A percentile compares a stretch with the other conserved stretches of the same genome.
phyloP scores from a whole-genome alignment of 1,284 basidiomycete genomes.

The Coniferiporia weirii region DNA sequence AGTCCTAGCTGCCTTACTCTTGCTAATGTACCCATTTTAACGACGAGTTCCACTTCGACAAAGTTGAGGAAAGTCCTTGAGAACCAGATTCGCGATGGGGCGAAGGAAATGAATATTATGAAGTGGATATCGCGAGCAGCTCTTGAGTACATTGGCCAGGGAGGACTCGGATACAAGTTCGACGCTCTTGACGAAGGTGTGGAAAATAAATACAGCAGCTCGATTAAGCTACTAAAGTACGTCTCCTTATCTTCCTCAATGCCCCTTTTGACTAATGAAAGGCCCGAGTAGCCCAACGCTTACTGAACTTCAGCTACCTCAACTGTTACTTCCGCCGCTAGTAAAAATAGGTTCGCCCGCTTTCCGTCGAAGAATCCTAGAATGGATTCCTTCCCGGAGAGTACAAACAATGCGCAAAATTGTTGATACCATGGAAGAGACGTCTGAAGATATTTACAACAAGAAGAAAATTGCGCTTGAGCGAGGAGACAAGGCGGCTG shows the following conservation, averaged over 20 bases:
- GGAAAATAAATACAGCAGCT: slow-evolving; percentile 27
- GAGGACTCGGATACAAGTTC: slow-evolving; percentile 38
- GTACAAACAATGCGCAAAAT: not conserved
- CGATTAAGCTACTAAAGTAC: slow-evolving; percentile 28
- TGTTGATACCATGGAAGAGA: not conserved
- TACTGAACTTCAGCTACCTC: not conserved
- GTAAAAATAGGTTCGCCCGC: slow-evolving; percentile 5
- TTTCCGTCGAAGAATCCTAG: slow-evolving; percentile 3
- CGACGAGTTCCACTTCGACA: slow-evolving; percentile 24
- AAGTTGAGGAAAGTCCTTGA: not conserved
- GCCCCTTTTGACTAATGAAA: not conserved
- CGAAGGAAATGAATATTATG: slow-evolving; percentile 34
- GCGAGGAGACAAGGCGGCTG: too few species aligned
- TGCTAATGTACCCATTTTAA: slow-evolving; percentile 25
- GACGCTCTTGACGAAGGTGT: slow-evolving; percentile 28
- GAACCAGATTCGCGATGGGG: slow-evolving; percentile 4
- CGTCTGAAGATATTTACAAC: too few species aligned
- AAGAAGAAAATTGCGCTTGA: too few species aligned
- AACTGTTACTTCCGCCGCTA: slow-evolving; percentile 10
- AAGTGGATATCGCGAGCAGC: slow-evolving; percentile 36
- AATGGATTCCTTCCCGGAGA: not conserved
- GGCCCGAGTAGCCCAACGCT: not conserved
- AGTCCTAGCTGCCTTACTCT: slow-evolving; percentile 25
- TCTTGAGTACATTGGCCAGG: slow-evolving; percentile 32
- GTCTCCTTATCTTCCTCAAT: slow-evolving; percentile 14